Conservation (phyloP, 441 rosid genomes). For the Aquilaria agallochum region DNA sequence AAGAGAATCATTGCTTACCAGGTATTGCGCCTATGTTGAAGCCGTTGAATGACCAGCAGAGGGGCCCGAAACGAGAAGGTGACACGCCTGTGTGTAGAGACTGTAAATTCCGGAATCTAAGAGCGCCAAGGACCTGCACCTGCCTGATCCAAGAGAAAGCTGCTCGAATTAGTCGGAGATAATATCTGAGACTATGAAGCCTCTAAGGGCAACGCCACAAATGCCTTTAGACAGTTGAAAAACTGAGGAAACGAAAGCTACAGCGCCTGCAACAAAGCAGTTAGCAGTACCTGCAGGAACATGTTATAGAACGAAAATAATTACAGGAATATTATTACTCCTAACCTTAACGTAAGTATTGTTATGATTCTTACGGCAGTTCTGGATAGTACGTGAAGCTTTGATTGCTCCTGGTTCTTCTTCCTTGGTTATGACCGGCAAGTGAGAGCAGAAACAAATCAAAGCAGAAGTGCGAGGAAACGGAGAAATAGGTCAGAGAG, state of each 20-base stretch:
- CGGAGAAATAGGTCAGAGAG: constrained; percentile 38
- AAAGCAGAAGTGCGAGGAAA: constrained; percentile 41
- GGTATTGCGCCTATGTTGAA: constrained; percentile 23
- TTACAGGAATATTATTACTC: background rate
- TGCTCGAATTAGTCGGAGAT: constrained; percentile 43
- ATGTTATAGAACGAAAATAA: background rate
- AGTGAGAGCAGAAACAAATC: constrained; percentile 58
- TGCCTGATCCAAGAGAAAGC: constrained; percentile 74
- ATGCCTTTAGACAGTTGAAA: constrained; percentile 70
- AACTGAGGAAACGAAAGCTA: constrained; percentile 50
- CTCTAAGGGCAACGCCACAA: constrained; percentile 58
- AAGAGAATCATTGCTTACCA: constrained; percentile 38
- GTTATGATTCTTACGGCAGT: constrained; percentile 42
- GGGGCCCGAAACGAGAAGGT: constrained; percentile 64
- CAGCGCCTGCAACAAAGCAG: constrained; percentile 38
- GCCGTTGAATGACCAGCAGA: constrained; percentile 38
- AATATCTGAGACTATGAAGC: constrained; percentile 54
- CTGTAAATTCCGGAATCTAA: background rate
- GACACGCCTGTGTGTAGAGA: constrained; percentile 22
- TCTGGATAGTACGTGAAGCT: constrained; percentile 49
- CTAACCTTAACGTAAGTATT: constrained; percentile 1
- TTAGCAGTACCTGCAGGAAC: constrained; percentile 38
- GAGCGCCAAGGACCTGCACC: background rate
- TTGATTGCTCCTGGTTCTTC: constrained; percentile 20
- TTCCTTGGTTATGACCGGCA: constrained; percentile 29